These are phyloP conservation scores for Echinochloa phyllopogon DNA, from an alignment of 176 grass and related monocot species.

Conservation along the genomic window DNA sequence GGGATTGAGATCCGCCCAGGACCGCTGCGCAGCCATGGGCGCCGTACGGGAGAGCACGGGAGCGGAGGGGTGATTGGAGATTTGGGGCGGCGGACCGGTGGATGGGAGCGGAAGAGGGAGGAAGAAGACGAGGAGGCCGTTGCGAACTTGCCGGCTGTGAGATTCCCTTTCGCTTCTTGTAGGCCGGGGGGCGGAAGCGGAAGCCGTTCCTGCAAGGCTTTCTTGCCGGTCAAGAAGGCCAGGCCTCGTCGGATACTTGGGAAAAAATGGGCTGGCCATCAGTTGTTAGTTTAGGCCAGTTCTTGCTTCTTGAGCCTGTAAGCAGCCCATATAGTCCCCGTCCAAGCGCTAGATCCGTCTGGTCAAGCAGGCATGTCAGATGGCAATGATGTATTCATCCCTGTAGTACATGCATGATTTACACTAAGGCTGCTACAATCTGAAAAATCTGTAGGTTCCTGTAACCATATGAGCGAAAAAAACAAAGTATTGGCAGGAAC, in stretches of 20 bases:
- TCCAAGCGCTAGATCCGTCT: too few species aligned
- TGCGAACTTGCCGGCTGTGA: neutral
- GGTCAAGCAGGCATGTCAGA: too few species aligned
- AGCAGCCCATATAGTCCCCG: too few species aligned
- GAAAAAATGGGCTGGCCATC: too few species aligned
- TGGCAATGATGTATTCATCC: too few species aligned
- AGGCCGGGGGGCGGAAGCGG: neutral
- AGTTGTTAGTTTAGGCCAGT: neutral
- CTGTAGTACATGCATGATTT: too few species aligned
- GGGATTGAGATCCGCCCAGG: neutral
- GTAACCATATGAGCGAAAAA: too few species aligned
- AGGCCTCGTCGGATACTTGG: neutral
- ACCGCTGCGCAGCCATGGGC: neutral
- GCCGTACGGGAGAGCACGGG: neutral
- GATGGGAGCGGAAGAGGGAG: neutral
- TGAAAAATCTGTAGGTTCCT: too few species aligned
- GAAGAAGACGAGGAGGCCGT: neutral
- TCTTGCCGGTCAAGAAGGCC: neutral
- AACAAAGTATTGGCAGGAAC: too few species aligned
- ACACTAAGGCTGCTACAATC: too few species aligned
- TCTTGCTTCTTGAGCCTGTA: too few species aligned
- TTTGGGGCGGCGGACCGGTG: neutral
- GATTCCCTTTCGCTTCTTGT: neutral
- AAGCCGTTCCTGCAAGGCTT: neutral
- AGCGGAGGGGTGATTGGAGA: neutral